A percentile compares a stretch with the other conserved stretches of the same genome.
Evolutionary conservation across 441 rosid genomes (phyloP).

Genomic region (Raphanus hybrid): DNA sequence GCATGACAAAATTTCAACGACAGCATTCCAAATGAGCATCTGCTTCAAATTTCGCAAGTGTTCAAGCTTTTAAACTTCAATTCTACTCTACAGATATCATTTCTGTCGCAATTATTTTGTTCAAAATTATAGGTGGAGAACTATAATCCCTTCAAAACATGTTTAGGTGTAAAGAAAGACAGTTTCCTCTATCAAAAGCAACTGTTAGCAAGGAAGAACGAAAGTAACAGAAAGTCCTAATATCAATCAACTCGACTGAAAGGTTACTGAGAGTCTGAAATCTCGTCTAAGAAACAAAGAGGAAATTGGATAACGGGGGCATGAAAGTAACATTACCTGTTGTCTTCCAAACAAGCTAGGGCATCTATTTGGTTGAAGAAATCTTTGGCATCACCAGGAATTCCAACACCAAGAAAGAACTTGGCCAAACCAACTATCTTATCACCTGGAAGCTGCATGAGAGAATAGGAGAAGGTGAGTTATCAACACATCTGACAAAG

Average conservation of each 20-base stretch:
- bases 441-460: constrained; percentile 76
- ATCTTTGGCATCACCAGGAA: constrained; percentile 86
- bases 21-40: constrained; percentile 2
- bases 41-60: background rate
- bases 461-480: constrained; percentile 39
- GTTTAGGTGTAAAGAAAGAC: constrained; percentile 4
- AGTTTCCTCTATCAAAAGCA: constrained; percentile 18
- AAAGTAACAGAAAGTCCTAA: constrained; percentile 1
- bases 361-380: constrained; percentile 85
- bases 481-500: constrained; percentile 18
- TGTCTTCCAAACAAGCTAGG: constrained; percentile 78
- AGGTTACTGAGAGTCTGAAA: background rate
- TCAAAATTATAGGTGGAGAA: background rate
- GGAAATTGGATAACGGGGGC: background rate
- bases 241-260: constrained; percentile 9
- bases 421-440: constrained; percentile 84
- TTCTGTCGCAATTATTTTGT: constrained; percentile 1
- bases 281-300: constrained; percentile 8
- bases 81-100: constrained; percentile 13
- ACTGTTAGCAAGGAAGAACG: background rate
- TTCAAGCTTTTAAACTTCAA: constrained; percentile 13
- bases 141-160: background rate
- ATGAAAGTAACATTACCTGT: constrained; percentile 56
- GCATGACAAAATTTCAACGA: constrained; percentile 5
- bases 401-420: constrained; percentile 83